These are phyloP conservation scores for Alternaria sp. DNA, from an alignment of 2,329 filamentous ascomycete species.

Conservation along the genomic window DNA sequence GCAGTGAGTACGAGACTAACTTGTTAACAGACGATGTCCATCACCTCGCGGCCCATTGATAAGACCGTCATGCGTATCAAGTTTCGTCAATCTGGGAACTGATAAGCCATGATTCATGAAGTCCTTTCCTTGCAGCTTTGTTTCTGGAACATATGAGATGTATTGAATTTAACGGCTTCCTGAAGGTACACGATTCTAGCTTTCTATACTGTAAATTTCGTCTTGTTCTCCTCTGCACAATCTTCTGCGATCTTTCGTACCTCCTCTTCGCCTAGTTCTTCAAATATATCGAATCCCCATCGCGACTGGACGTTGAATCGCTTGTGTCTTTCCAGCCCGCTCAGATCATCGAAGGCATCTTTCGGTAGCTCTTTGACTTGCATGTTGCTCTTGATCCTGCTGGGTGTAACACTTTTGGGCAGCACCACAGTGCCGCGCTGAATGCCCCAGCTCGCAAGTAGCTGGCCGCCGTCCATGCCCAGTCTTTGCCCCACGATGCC, in stretches of 20 bases:
- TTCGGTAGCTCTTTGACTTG: slow-evolving; percentile 69
- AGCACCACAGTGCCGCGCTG: slow-evolving; percentile 81
- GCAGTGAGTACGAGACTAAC: slow-evolving; percentile 8
- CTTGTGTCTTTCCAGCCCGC: slow-evolving; percentile 42
- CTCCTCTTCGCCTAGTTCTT: slow-evolving; percentile 30
- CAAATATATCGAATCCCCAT: slow-evolving; percentile 36
- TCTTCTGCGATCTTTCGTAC: slow-evolving; percentile 24
- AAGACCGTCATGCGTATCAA: slow-evolving; percentile 39
- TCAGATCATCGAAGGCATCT: slow-evolving; percentile 72
- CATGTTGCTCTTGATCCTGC: slow-evolving; percentile 76
- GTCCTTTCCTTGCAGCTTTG: too few relatives aligned
- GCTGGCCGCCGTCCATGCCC: slow-evolving; percentile 73
- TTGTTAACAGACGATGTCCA: slow-evolving; percentile 30
- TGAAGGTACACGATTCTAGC: background rate
- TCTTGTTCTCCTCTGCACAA: slow-evolving; percentile 25
- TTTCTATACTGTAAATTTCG: slow-evolving; percentile 20
- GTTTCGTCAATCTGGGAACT: background rate
- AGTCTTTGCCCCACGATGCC: slow-evolving; percentile 48
- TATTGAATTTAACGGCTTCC: rapidly evolving
- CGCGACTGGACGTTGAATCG: slow-evolving; percentile 32
- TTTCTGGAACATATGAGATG: background rate
- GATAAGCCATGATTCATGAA: background rate
- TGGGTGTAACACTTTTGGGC: slow-evolving; percentile 77
- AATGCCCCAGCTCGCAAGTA: slow-evolving; percentile 78
- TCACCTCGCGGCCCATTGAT: slow-evolving; percentile 43